Conservation (phyloP, 768 basidiomycete species). For the Gautieria morchelliformis region DNA sequence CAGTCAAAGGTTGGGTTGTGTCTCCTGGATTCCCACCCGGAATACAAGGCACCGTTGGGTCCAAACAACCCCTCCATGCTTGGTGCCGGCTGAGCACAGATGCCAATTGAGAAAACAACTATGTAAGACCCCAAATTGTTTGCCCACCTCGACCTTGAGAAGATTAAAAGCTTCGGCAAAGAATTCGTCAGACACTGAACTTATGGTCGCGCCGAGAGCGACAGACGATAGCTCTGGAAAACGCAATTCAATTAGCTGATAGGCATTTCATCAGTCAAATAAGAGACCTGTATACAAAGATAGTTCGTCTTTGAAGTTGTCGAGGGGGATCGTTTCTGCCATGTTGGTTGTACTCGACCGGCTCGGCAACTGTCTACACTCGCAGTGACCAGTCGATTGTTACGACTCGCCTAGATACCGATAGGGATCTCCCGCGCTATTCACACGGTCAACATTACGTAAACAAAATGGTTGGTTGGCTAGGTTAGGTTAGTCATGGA, state of each 20-base stretch:
- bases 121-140: neutral
- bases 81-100: slow-evolving; percentile 54
- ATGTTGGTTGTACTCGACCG: neutral
- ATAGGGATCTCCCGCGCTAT: too few species aligned
- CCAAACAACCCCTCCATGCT: slow-evolving; percentile 96
- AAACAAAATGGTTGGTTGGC: too few species aligned
- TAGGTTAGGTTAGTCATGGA: too few species aligned
- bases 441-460: too few species aligned
- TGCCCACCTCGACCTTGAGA: slow-evolving; percentile 66
- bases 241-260: neutral
- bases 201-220: slow-evolving; percentile 66
- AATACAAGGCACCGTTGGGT: slow-evolving; percentile 87
- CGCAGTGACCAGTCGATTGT: too few species aligned
- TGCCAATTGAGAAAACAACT: neutral
- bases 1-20: slow-evolving; percentile 89
- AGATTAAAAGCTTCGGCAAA: slow-evolving; percentile 83
- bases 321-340: slow-evolving; percentile 26
- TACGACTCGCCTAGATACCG: too few species aligned
- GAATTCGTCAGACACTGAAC: slow-evolving; percentile 88
- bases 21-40: slow-evolving; percentile 88
- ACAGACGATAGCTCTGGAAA: slow-evolving; percentile 78
- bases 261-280: neutral
- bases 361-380: too few species aligned
- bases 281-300: slow-evolving; percentile 35
- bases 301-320: slow-evolving; percentile 39